Percentiles rank a stretch among this genome's conserved stretches.
Evolutionary conservation across 805 yeast species (phyloP).

Genomic region (Zygotorulaspora chibaensis): DNA sequence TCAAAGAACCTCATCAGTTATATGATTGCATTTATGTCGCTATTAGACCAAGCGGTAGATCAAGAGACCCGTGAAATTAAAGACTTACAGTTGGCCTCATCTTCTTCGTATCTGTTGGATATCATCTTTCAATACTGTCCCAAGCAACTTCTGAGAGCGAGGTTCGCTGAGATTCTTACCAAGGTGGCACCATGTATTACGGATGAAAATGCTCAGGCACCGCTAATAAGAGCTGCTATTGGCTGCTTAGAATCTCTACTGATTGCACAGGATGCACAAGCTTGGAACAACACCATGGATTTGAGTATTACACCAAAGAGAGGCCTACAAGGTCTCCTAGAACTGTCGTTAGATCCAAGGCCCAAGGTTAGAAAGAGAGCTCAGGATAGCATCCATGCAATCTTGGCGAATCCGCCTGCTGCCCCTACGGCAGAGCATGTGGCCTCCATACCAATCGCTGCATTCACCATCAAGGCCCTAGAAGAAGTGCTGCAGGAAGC

Average conservation of each 20-base stretch:
- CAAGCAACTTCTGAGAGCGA: constrained; percentile 60
- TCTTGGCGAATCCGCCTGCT: constrained; percentile 63
- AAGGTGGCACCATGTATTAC: constrained; percentile 80
- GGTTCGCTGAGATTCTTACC: constrained; percentile 71
- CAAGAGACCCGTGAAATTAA: constrained; percentile 44
- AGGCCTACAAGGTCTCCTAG: constrained; percentile 73
- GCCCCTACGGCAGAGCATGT: constrained; percentile 77
- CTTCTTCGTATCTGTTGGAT: constrained; percentile 79
- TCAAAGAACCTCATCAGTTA: constrained; percentile 71
- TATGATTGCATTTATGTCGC: constrained; percentile 74
- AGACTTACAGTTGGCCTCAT: constrained; percentile 63
- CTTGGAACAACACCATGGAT: constrained; percentile 62
- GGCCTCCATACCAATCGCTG: constrained; percentile 67
- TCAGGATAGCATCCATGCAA: constrained; percentile 70
- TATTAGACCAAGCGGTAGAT: constrained; percentile 68
- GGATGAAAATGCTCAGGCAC: constrained; percentile 65
- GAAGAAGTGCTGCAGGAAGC: constrained; percentile 42
- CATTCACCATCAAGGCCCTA: constrained; percentile 56
- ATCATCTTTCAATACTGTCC: constrained; percentile 72
- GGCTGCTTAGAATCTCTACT: constrained; percentile 81
- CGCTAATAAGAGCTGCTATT: constrained; percentile 73
- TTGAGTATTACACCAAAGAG: constrained; percentile 62
- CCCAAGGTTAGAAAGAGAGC: constrained; percentile 97
- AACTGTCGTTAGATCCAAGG: constrained; percentile 77
- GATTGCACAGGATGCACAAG: constrained; percentile 69